Conservation (phyloP, 2,329 filamentous ascomycete species). For the Fusarium pseudograminearum region DNA sequence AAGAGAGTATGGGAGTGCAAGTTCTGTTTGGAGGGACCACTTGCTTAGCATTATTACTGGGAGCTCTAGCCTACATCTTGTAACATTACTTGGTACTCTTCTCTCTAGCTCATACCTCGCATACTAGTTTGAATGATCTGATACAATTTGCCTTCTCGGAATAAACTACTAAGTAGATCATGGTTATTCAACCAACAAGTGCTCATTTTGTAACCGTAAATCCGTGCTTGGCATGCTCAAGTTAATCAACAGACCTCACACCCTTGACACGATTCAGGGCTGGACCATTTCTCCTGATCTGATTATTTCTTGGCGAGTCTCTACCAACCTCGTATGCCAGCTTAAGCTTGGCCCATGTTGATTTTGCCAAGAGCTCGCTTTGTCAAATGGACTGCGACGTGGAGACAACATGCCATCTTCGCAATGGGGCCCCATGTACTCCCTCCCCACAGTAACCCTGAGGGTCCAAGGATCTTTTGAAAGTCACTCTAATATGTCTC, state of each 20-base stretch:
- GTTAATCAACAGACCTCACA: not conserved
- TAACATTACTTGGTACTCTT: not conserved
- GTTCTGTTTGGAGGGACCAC: not conserved
- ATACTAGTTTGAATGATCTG: not conserved
- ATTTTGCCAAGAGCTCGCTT: not conserved
- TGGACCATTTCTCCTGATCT: not conserved
- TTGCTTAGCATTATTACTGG: constrained; percentile 1
- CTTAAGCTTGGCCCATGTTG: not conserved
- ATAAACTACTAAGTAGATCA: not conserved
- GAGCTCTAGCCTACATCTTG: not conserved
- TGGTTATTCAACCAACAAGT: not conserved
- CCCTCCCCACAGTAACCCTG: not conserved
- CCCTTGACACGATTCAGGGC: not conserved
- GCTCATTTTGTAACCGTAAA: not conserved
- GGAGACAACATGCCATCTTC: not conserved
- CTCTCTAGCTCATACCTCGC: not conserved
- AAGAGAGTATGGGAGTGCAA: not conserved
- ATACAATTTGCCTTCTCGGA: not conserved
- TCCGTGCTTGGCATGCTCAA: not conserved
- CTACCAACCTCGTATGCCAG: no score
- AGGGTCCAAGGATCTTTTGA: not conserved
- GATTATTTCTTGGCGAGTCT: not conserved
- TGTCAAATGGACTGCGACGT: not conserved
- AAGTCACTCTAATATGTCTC: not conserved
- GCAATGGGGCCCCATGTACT: not conserved